phyloP scores from a whole-genome alignment of 805 yeast species.

The Wickerhamomyces strasburgensis region DNA sequence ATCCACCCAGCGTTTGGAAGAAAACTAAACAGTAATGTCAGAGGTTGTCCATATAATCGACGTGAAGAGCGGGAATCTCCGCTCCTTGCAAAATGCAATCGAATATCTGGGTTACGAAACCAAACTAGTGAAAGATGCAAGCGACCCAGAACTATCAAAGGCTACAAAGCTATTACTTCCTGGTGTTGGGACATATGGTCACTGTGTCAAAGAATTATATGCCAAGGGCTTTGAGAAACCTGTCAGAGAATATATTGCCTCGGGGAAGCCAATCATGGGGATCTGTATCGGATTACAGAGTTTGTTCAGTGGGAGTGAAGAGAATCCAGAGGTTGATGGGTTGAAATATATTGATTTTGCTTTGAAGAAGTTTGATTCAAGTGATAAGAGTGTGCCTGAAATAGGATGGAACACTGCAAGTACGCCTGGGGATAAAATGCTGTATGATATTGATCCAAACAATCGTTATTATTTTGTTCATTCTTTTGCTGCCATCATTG shows the following conservation, averaged over 20 bases:
- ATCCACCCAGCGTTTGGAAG: neutral
- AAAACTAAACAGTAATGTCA: too few relatives aligned
- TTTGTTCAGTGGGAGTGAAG: constrained; percentile 70
- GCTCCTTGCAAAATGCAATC: constrained; percentile 84
- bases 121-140: constrained; percentile 51
- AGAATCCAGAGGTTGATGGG: constrained; percentile 60
- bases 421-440: constrained; percentile 25
- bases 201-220: constrained; percentile 70
- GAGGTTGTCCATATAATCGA: constrained; percentile 64
- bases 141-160: constrained; percentile 44
- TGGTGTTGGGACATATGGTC: constrained; percentile 97
- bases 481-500: constrained; percentile 78
- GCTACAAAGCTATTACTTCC: constrained; percentile 72
- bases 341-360: constrained; percentile 48
- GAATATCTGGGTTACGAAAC: constrained; percentile 70
- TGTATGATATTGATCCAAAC: constrained; percentile 61
- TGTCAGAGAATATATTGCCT: constrained; percentile 54
- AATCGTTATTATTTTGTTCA: constrained; percentile 91
- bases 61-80: constrained; percentile 90
- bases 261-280: constrained; percentile 92
- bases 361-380: constrained; percentile 55
- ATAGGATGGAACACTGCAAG: constrained; percentile 85
- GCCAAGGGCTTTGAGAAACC: constrained; percentile 62
- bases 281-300: constrained; percentile 96
- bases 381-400: constrained; percentile 83